These are phyloP conservation scores for Inonotus hispidus DNA, from an alignment of 1,284 basidiomycete genomes.

Conservation along the genomic window DNA sequence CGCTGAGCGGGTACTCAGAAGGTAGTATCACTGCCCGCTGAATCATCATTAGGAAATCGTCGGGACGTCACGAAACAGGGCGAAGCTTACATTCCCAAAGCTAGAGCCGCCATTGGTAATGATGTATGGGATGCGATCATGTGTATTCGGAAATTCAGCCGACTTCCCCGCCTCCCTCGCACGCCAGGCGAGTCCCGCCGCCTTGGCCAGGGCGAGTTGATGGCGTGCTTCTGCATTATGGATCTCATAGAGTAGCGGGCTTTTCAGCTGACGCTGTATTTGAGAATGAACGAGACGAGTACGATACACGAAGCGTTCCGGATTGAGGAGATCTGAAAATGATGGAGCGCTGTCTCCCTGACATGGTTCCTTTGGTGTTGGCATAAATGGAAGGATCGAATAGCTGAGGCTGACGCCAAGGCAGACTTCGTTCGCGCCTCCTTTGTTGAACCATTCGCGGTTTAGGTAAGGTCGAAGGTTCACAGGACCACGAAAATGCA, in stretches of 20 bases:
- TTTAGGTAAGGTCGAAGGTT: constrained; percentile 51
- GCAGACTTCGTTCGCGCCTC: constrained; percentile 41
- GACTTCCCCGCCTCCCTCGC: constrained; percentile 26
- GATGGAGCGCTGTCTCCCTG: constrained; percentile 26
- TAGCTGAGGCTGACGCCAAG: constrained; percentile 41
- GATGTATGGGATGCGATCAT: constrained; percentile 27
- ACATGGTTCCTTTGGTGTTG: constrained; percentile 21
- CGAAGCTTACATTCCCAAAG: constrained; percentile 39
- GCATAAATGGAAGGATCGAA: constrained; percentile 46
- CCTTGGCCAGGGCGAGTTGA: constrained; percentile 27
- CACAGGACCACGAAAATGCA: constrained; percentile 43
- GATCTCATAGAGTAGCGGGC: constrained; percentile 50
- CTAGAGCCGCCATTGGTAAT: constrained; percentile 39
- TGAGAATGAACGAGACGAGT: constrained; percentile 35
- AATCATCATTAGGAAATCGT: not conserved
- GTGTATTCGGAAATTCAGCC: constrained; percentile 18
- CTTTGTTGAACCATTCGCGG: constrained; percentile 38
- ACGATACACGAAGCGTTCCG: constrained; percentile 41
- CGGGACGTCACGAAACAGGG: not conserved
- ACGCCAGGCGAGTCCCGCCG: constrained; percentile 24
- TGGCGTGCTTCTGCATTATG: constrained; percentile 25
- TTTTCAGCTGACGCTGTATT: constrained; percentile 29
- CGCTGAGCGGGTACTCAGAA: constrained; percentile 22
- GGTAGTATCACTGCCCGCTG: constrained; percentile 34
- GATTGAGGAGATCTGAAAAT: constrained; percentile 38